Evolutionary conservation across 2,329 filamentous ascomycete species (phyloP), one percentile per base, ranked within the genome.

Genomic region (Penicillium hordei): DNA sequence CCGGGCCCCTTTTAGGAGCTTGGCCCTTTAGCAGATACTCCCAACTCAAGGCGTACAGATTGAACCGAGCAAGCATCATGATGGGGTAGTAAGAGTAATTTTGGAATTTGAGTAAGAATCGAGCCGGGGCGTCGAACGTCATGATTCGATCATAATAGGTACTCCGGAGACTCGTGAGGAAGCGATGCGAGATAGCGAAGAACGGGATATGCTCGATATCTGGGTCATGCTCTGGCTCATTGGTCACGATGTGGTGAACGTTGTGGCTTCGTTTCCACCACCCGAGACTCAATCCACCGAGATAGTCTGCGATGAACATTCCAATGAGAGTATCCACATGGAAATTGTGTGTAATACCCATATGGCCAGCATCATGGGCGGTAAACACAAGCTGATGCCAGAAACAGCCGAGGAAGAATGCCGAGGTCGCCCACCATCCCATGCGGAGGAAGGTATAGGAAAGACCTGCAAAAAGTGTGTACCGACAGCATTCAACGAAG

Each of bases 261-360:
- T 97, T 97, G 76, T 97, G 93, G 72, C 87, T 97, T 60, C 86
- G 84, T 77, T 97, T 97, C 93, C 94, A 99, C 94, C 94, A 99
- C 44, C 93, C 91, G 53, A 96, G 78, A 27, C 91, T 96, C 34
- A 99, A 77, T 0, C 94, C 94, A 38, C 94, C 94, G 21, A 94
- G 79, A 67, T 89, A 97, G 72, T 96, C 89, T 52, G 93, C 92
- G 68, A 97, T 89, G 63, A 96, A 78, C 70, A 97, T 96, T 48
- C 91, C 93, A 61, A 99, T 91, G 48, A 89, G 81, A 1, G 89
- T 89, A 74, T 99, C 94, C 38, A 86, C 76, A 49, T 89, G 87
- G 72, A 93, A 97, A 71, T 88, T 82, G 75, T 97, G 93, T 2
- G 94, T 99, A 67, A 99, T 96, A 64, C 91, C 94, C 89, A 97